Percentiles rank a stretch among this genome's conserved stretches.
These are phyloP conservation scores for Ustilago bromivora DNA, from an alignment of 1,284 basidiomycete genomes.

Conservation along the genomic window DNA sequence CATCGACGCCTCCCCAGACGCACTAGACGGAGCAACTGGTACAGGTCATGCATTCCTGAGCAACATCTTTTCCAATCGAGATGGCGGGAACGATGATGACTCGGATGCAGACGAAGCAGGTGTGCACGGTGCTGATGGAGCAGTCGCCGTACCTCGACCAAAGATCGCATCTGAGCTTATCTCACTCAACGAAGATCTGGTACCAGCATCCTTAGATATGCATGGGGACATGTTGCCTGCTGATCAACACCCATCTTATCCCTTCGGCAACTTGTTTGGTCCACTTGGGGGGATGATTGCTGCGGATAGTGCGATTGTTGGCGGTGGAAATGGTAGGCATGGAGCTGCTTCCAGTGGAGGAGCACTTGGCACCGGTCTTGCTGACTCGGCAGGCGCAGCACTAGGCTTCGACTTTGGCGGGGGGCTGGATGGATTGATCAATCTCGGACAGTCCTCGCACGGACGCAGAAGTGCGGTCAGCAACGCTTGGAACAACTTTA, in stretches of 20 bases:
- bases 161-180: slow-evolving; percentile 45
- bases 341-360: not conserved
- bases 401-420: slow-evolving; percentile 42
- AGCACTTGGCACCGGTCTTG: slow-evolving; percentile 11
- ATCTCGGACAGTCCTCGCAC: slow-evolving; percentile 35
- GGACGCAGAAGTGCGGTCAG: slow-evolving; percentile 34
- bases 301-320: slow-evolving; percentile 45
- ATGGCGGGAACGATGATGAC: slow-evolving; percentile 30
- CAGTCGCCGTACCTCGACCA: slow-evolving; percentile 33
- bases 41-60: slow-evolving; percentile 26
- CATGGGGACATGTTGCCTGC: slow-evolving; percentile 61
- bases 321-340: slow-evolving; percentile 15
- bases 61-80: slow-evolving; percentile 36
- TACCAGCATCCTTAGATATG: slow-evolving; percentile 55
- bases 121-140: slow-evolving; percentile 10
- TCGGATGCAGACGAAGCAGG: slow-evolving; percentile 28
- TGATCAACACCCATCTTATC: slow-evolving; percentile 63
- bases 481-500: slow-evolving; percentile 37
- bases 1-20: slow-evolving; percentile 35
- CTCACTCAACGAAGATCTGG: slow-evolving; percentile 55
- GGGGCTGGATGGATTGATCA: slow-evolving; percentile 33
- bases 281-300: slow-evolving; percentile 36
- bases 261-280: slow-evolving; percentile 57
- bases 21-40: slow-evolving; percentile 21
- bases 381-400: slow-evolving; percentile 28